A percentile compares a stretch with the other conserved stretches of the same genome.
These are phyloP conservation scores for Diaporthe citriasiana DNA, from an alignment of 2,329 filamentous ascomycete species.

Conservation along the genomic window DNA sequence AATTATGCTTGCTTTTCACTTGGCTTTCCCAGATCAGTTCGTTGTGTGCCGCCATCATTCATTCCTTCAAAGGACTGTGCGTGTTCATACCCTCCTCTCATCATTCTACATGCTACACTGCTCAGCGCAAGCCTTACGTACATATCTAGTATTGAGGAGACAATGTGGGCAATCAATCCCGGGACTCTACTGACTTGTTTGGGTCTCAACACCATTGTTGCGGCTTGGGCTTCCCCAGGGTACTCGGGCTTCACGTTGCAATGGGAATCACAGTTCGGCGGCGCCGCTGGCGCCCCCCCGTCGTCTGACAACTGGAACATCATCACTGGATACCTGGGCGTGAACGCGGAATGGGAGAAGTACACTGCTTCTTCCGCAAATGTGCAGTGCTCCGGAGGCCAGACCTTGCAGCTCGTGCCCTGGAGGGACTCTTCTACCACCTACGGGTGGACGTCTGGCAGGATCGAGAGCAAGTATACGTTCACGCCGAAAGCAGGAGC, in stretches of 20 bases:
- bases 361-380: slow-evolving; percentile 62
- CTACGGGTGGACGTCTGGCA: slow-evolving; percentile 64
- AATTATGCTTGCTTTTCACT: neutral
- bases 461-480: slow-evolving; percentile 62
- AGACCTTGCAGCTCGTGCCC: slow-evolving; percentile 67
- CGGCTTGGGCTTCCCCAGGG: slow-evolving; percentile 55
- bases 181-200: slow-evolving; percentile 17
- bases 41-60: neutral
- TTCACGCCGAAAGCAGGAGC: slow-evolving; percentile 59
- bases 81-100: neutral
- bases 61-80: neutral
- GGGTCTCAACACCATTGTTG: slow-evolving; percentile 46
- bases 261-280: slow-evolving; percentile 63
- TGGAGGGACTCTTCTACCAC: slow-evolving; percentile 51
- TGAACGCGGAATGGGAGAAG: slow-evolving; percentile 64
- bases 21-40: neutral
- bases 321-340: slow-evolving; percentile 58
- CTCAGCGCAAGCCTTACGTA: neutral
- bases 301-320: slow-evolving; percentile 61
- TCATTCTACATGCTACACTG: neutral
- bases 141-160: neutral
- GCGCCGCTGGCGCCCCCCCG: slow-evolving; percentile 55
- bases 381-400: slow-evolving; percentile 64
- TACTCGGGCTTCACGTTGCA: slow-evolving; percentile 58
- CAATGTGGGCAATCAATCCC: neutral